Percentiles rank a stretch among this genome's conserved stretches.
These are phyloP conservation scores for Fusarium mangiferae DNA, from an alignment of 2,329 filamentous ascomycete genomes.

Conservation along the genomic window DNA sequence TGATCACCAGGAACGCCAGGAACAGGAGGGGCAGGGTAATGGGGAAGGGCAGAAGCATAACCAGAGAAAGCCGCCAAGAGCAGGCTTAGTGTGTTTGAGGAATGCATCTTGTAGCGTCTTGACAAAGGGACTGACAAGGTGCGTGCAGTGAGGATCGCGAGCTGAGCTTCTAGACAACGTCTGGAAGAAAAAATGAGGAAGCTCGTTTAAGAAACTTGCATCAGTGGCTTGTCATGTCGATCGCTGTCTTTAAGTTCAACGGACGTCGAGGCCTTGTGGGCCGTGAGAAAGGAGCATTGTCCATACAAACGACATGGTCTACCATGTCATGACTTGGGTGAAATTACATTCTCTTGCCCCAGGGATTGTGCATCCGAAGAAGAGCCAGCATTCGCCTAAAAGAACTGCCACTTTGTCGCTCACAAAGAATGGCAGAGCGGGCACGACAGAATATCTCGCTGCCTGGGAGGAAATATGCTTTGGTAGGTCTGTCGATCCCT, in stretches of 20 bases:
- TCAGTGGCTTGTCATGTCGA: constrained; percentile 9
- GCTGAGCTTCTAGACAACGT: constrained; percentile 7
- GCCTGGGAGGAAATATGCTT: background rate
- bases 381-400: background rate
- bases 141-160: background rate
- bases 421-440: background rate
- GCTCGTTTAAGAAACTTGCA: background rate
- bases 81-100: constrained; percentile 20
- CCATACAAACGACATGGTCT: background rate
- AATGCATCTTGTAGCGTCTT: constrained; percentile 20
- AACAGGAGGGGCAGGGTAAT: background rate
- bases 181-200: constrained; percentile 5
- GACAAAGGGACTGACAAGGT: background rate
- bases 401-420: background rate
- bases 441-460: background rate
- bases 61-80: constrained; percentile 26
- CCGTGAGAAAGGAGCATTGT: background rate
- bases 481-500: constrained; percentile 14
- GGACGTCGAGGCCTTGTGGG: background rate
- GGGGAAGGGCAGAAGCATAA: constrained; percentile 5
- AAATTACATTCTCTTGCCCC: background rate
- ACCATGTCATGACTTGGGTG: background rate
- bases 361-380: background rate
- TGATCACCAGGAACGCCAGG: background rate
- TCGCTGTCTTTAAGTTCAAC: constrained; percentile 10